Percentiles rank a stretch among this genome's conserved stretches.
Conservation (phyloP, 352 stramenopile species). For the Lagenidium sp. region DNA sequence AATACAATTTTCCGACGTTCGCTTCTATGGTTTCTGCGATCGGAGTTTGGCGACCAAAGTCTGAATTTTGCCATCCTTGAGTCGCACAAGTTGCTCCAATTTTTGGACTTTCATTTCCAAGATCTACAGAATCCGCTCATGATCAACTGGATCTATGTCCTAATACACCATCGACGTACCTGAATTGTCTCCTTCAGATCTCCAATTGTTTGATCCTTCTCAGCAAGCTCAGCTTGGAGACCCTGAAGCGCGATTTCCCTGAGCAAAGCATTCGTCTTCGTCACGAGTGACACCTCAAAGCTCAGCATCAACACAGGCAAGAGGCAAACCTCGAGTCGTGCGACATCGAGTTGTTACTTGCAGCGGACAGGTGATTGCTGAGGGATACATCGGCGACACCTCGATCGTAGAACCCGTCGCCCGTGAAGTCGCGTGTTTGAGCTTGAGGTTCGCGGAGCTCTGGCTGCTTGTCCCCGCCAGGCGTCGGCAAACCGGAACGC, state of each 20-base stretch:
- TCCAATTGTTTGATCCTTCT: conserved; percentile 75
- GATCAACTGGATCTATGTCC: not conserved
- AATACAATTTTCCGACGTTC: no score
- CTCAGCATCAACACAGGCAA: no score
- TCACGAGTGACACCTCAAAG: no score
- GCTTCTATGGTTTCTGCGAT: conserved; percentile 57
- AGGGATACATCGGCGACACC: conserved; percentile 5
- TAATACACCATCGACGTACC: conserved; percentile 7
- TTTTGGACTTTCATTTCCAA: conserved; percentile 94
- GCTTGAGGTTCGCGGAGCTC: conserved; percentile 30
- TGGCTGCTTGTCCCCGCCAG: conserved; percentile 13
- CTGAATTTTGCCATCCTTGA: conserved; percentile 94
- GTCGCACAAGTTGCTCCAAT: conserved; percentile 90
- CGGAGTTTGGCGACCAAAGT: conserved; percentile 80
- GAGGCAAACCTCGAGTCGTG: no score
- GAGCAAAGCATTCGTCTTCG: not conserved
- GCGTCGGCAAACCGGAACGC: conserved; percentile 7
- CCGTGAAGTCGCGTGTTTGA: conserved; percentile 18
- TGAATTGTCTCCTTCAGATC: conserved; percentile 87
- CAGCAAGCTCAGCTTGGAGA: conserved; percentile 28
- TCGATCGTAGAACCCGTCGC: conserved; percentile 5
- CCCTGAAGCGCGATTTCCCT: conserved; percentile 15
- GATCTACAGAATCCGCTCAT: no score
- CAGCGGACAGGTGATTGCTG: conserved; percentile 6
- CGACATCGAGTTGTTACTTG: no score